Percentiles rank a stretch among this genome's conserved stretches.
These are phyloP conservation scores for Cyclanthera cordifolia DNA, from an alignment of 306 rosid genomes.

Conservation along the genomic window DNA sequence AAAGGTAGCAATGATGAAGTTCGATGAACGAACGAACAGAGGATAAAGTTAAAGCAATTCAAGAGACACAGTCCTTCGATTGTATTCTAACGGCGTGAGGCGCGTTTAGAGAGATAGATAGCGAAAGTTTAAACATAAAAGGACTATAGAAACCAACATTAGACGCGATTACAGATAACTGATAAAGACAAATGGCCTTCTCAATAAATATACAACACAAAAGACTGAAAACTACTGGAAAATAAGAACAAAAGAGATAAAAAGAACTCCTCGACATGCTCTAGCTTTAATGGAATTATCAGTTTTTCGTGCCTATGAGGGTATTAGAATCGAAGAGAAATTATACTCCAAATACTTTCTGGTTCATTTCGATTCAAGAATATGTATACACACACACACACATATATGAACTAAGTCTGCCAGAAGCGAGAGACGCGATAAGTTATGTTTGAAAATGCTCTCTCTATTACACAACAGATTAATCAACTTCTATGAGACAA, in stretches of 20 bases:
- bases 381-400: too few species aligned
- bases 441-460: too few species aligned
- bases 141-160: not conserved
- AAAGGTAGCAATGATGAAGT: constrained; percentile 9
- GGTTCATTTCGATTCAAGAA: not conserved
- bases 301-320: not conserved
- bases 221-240: not conserved
- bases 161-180: not conserved
- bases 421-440: too few species aligned
- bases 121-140: not conserved
- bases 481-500: too few species aligned
- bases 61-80: not conserved
- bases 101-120: constrained; percentile 4
- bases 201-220: constrained; percentile 6
- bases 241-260: not conserved
- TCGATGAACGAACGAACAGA: not conserved
- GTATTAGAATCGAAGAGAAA: too few species aligned
- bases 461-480: too few species aligned
- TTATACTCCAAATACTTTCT: not conserved
- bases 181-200: not conserved
- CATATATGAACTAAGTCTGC: too few species aligned
- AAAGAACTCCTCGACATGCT: not conserved
- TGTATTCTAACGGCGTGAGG: not conserved
- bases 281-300: constrained; percentile 6
- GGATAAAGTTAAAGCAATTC: constrained; percentile 11